Evolutionary conservation across 1,284 basidiomycete species (phyloP), one percentile per base, ranked within the genome.

Genomic region (Cutaneotrichosporon mucoides): DNA sequence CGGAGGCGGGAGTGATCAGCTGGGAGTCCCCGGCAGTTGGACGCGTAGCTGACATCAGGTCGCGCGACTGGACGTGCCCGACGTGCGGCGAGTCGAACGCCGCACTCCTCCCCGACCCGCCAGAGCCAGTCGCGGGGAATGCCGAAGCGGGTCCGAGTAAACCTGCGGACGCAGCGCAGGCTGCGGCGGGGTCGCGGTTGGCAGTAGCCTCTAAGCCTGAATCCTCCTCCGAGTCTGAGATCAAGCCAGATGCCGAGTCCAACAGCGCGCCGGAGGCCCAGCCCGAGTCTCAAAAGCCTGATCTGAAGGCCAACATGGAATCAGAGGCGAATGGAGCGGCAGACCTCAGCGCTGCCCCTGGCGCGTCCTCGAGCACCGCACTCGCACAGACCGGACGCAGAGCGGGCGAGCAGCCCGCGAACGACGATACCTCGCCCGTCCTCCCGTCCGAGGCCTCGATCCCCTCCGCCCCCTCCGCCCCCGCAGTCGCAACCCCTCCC

Each of bases 31-130:
- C 24, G 24, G 24, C 24, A 24, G 74, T 73, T 88, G 79, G 10
- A 12, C 6, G 53, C 12, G 6, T 10, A 16, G 38, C 60, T 62
- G 33, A 62, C 56, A n/a, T 2, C 64, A 92, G 90, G 65, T 93
- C 90, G 41, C 83, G 85, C 63, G 84, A 86, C 55, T 94, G 91
- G 92, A 78, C 80, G 43, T 94, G 92, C 67, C 86, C 88, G 3
- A 84, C 84, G 53, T 93, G 91, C 74, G 80, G 84, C 52, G 81
- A 84, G 63, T 73, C 82, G 42, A 92, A 92, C 76, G 64, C 84
- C 49, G 84, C 86, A 51, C 81, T 86, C 46, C 82, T 93, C 53
- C 87, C 54, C 9, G 63, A 64, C 37, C 10, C 59, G 15, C 50
- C 53, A 24, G 40, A 37, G 16, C 10, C 16, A 34, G 52, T 33